Evolutionary conservation across 108 stramenopile species (phyloP).

Genomic region (Nannochloropsis oceanica): DNA sequence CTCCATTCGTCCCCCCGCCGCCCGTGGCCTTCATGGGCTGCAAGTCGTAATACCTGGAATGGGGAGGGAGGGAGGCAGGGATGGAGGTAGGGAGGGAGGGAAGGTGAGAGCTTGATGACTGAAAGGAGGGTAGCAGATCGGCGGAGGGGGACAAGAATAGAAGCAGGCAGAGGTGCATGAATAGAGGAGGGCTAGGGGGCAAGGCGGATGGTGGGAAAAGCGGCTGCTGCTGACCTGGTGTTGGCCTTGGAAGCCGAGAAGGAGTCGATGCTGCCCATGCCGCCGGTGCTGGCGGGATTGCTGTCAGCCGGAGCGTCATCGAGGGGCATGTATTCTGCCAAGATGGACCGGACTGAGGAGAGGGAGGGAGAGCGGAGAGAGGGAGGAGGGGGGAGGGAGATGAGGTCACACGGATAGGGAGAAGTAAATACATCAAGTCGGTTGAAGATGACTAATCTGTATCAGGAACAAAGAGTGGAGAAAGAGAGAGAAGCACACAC

Average conservation of each 20-base stretch:
- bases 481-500: too few relatives aligned
- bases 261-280: background rate
- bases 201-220: too few relatives aligned
- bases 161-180: too few relatives aligned
- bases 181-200: too few relatives aligned
- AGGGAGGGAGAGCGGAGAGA: background rate
- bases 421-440: background rate
- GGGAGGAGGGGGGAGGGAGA: background rate
- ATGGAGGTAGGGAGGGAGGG: background rate
- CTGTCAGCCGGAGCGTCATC: constrained; percentile 38
- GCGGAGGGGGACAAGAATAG: background rate
- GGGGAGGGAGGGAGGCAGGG: background rate
- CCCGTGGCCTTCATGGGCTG: background rate
- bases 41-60: background rate
- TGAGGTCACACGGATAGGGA: background rate
- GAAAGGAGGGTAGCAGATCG: background rate
- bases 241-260: background rate
- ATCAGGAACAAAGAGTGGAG: too few relatives aligned
- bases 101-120: background rate
- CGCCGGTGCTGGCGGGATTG: background rate
- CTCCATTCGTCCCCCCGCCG: background rate
- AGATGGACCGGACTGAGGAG: constrained; percentile 53
- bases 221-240: background rate
- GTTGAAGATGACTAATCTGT: too few relatives aligned
- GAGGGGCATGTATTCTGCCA: constrained; percentile 84